Conservation (phyloP, 345 rosid genomes). For the Euclidium syriacum region DNA sequence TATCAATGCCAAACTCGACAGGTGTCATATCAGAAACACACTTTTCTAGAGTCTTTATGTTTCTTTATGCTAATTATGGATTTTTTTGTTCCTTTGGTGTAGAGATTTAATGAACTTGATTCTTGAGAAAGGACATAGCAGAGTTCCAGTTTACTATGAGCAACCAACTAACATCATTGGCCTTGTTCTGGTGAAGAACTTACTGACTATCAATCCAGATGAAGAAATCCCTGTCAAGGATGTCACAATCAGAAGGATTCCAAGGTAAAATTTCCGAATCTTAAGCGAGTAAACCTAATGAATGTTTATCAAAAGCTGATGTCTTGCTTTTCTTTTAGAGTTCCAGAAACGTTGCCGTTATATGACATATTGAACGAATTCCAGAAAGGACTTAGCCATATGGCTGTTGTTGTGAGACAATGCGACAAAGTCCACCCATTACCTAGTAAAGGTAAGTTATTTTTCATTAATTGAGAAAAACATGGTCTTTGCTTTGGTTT, state of each 20-base stretch:
- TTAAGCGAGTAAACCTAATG: neutral
- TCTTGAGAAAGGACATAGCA: conserved; percentile 97
- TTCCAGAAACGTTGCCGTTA: conserved; percentile 72
- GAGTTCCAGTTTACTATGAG: conserved; percentile 95
- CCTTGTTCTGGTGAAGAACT: conserved; percentile 84
- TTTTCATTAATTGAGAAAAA: neutral
- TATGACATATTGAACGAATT: conserved; percentile 97
- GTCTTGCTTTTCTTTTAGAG: conserved; percentile 38
- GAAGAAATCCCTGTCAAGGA: conserved; percentile 73
- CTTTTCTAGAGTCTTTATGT: neutral
- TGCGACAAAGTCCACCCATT: conserved; percentile 34
- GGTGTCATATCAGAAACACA: conserved; percentile 33
- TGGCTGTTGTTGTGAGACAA: conserved; percentile 83
- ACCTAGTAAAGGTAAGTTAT: conserved; percentile 17
- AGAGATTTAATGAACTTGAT: conserved; percentile 77
- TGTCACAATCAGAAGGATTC: conserved; percentile 85
- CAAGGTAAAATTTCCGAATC: conserved; percentile 48
- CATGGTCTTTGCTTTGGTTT: neutral
- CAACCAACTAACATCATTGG: conserved; percentile 87
- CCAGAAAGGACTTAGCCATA: conserved; percentile 99
- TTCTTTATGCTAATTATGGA: neutral
- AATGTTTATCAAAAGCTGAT: conserved; percentile 14
- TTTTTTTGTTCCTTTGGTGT: conserved; percentile 17
- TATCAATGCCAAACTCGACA: conserved; percentile 77
- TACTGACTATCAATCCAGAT: conserved; percentile 77